Evolutionary conservation across 805 yeast genomes (phyloP).

Genomic region (Lachancea thermotolerans): DNA sequence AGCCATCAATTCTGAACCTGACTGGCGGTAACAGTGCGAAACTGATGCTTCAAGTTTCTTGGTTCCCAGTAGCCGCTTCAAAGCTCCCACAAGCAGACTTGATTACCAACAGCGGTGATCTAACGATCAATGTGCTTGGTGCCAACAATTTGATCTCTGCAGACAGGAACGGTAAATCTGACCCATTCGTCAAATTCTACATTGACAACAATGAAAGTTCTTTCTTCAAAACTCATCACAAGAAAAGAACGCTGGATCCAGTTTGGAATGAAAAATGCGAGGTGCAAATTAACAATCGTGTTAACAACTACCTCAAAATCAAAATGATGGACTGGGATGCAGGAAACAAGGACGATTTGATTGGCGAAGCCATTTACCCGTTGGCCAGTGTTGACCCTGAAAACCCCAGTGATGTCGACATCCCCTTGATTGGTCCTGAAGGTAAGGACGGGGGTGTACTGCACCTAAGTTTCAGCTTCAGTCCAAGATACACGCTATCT

Average conservation of each 20-base stretch:
- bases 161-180: constrained; percentile 90
- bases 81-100: constrained; percentile 69
- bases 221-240: constrained; percentile 67
- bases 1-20: constrained; percentile 52
- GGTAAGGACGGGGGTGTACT: constrained; percentile 52
- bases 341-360: constrained; percentile 76
- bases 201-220: constrained; percentile 54
- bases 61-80: constrained; percentile 65
- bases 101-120: constrained; percentile 64
- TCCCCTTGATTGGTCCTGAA: constrained; percentile 41
- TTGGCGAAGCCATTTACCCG: constrained; percentile 59
- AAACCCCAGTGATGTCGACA: constrained; percentile 42
- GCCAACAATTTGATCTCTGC: constrained; percentile 73
- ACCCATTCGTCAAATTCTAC: constrained; percentile 73
- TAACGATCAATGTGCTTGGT: constrained; percentile 51
- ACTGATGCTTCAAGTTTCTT: constrained; percentile 57
- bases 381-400: constrained; percentile 58
- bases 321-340: constrained; percentile 87
- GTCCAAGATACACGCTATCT: constrained; percentile 59
- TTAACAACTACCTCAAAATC: constrained; percentile 49
- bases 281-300: constrained; percentile 53
- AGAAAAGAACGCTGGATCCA: constrained; percentile 88
- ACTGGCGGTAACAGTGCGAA: constrained; percentile 46
- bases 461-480: constrained; percentile 52
- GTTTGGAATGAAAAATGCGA: constrained; percentile 69